Base-by-base conservation (phyloP, 768 basidiomycete genomes). In the Mycena haematopus region DNA sequence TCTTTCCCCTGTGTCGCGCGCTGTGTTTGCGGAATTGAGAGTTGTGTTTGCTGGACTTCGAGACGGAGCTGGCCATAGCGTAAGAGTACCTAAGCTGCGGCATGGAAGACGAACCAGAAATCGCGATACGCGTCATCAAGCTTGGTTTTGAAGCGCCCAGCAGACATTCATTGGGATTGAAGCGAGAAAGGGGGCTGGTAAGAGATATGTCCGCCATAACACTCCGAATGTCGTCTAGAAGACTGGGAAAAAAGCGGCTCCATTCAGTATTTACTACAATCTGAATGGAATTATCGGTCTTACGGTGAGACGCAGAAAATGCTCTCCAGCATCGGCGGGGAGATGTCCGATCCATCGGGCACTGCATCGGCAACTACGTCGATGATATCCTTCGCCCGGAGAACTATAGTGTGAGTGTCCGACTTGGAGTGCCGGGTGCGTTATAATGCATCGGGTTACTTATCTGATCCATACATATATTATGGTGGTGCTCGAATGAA, bases 301-400 rank as follows among this genome's bases (percentile, higher is more conserved):
- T 24, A 46, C 44, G 24, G 10, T 22, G 44, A 24, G 44, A 46
- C 45, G 29, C 15, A 6, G n/a, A n/a, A n/a, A n/a, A 33, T 33
- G 11, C n/a, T 1, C 6, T 42, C 22, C 40, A 19, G 11, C 46
- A 56, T 56, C n/a, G 54, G 15, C 6, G 54, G 54, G 4, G 54
- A n/a, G 17, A 56, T 56, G 1, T 9, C n/a, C 1, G 25, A 38
- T 3, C 8, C 10, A 31, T 56, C 54, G 3, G 54, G 54, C 6
- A 56, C 54, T n/a, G 54, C 42, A n/a, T 56, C 54, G 17, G 54
- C 54, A 24, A 56, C 14, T 9, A 45, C 25, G 7, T 56, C 54
- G 3, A 56, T 22, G 29, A 56, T 56, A 3, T 45, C 44, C 13
- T 56, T 31, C 14, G 21, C 25, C 19, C 44, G 38, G 2, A 44